Evolutionary conservation across 805 yeast species (phyloP).

Genomic region (Candida vaughaniae): DNA sequence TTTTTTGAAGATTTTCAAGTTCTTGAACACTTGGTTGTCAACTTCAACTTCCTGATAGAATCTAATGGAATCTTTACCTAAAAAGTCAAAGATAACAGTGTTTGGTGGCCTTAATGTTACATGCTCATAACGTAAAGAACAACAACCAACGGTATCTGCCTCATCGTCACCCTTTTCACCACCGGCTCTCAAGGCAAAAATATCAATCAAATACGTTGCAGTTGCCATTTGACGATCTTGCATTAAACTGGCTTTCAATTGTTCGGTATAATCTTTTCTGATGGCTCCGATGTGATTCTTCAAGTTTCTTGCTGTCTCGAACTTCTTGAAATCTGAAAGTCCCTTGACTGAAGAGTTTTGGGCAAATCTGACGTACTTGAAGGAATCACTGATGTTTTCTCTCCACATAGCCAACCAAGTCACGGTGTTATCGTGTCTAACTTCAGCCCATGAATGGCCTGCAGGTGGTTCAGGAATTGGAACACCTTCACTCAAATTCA

Average conservation of each 20-base stretch:
- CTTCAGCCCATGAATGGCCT: constrained; percentile 90
- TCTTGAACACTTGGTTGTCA: constrained; percentile 87
- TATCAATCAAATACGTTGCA: constrained; percentile 89
- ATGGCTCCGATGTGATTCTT: constrained; percentile 69
- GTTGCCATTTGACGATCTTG: constrained; percentile 88
- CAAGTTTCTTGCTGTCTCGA: constrained; percentile 88
- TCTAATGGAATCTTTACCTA: constrained; percentile 94
- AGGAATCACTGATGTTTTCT: constrained; percentile 80
- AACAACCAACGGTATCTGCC: constrained; percentile 98
- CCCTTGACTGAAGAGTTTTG: constrained; percentile 91
- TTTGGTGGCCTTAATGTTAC: constrained; percentile 82
- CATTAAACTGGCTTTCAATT: constrained; percentile 75
- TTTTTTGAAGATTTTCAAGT: constrained; percentile 81
- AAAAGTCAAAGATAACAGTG: constrained; percentile 82
- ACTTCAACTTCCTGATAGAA: constrained; percentile 92
- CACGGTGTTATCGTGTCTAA: constrained; percentile 84
- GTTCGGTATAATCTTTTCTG: constrained; percentile 68
- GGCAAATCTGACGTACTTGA: constrained; percentile 88
- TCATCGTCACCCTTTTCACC: constrained; percentile 97
- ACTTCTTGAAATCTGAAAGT: constrained; percentile 84
- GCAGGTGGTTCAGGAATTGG: constrained; percentile 78
- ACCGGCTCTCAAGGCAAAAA: constrained; percentile 94
- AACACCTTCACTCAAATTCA: constrained; percentile 74
- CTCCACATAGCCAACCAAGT: constrained; percentile 98
- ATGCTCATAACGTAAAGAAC: constrained; percentile 90